A percentile compares a stretch with the other conserved stretches of the same genome.
Conservation (phyloP, 2,329 filamentous ascomycete genomes). For the Elsinoe necatrix region DNA sequence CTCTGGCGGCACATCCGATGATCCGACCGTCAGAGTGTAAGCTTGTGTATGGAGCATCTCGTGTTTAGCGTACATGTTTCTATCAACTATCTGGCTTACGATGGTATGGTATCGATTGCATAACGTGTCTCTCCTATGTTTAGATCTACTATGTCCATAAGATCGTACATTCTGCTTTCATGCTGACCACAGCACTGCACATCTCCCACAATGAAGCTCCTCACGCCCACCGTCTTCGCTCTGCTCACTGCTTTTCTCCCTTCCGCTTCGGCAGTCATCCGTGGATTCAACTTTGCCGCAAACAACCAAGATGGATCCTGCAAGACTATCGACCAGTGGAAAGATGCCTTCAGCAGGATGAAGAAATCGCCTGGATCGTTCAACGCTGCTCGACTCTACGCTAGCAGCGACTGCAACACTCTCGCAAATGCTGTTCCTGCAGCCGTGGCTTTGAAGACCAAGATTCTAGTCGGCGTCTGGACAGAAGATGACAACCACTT, state of each 20-base stretch:
- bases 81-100: background rate
- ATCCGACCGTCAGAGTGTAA: background rate
- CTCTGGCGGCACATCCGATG: background rate
- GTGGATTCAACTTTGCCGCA: conserved; percentile 37
- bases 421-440: conserved; percentile 46
- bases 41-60: background rate
- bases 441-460: conserved; percentile 51
- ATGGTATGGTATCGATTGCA: conserved; percentile 13
- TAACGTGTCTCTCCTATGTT: conserved; percentile 14
- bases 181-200: background rate
- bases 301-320: conserved; percentile 34
- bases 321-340: conserved; percentile 33
- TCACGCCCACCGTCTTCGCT: background rate
- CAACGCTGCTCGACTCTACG: conserved; percentile 57
- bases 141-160: conserved; percentile 1
- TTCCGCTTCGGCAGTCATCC: conserved; percentile 32
- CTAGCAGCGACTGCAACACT: conserved; percentile 48
- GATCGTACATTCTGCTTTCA: background rate
- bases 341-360: conserved; percentile 25
- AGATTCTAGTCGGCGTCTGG: conserved; percentile 59
- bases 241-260: conserved; percentile 27
- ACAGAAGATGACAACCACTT: conserved; percentile 42
- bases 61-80: conserved; percentile 1
- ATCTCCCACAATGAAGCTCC: conserved; percentile 6
- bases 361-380: conserved; percentile 43